Evolutionary conservation across 1,284 basidiomycete genomes (phyloP), one percentile per base, ranked within the genome.

Genomic region (Omphalotus olearius): DNA sequence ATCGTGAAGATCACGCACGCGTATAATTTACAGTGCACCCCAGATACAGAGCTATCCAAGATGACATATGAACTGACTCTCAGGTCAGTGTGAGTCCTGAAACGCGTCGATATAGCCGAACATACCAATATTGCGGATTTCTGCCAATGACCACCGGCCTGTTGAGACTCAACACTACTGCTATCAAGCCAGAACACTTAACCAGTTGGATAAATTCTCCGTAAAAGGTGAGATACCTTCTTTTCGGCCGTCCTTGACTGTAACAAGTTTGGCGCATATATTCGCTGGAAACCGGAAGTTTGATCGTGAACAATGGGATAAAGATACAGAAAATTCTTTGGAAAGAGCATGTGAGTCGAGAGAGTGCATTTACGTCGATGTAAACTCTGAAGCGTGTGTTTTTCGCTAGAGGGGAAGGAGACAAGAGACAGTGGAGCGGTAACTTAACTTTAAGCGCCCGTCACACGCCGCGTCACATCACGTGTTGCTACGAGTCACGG

Each of bases 11-110:
- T 51, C 60, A 67, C 71, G 57, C 56, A 85, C 86, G 83, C 88
- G 74, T 88, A 85, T 73, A 91, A 64, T 63, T 85, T 87, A 74
- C 86, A 91, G 61, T 91, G 87, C 16, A 86, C 57, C 41, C 74
- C 54, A 14, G 60, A 62, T 16, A 62, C 60, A 39, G 50, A 55
- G 38, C 36, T 47, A 36, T 53, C 73, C 17, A 66, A 59, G 20
- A 76, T 60, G 20, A 74, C 62, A 56, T 77, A 78, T 37, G 73
- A 69, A 53, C 75, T 78, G 47, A 6, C 37, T 43, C 18, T 11
- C 55, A 57, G 44, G 50, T 50, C 25, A 33, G 42, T 9, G 39
- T 14, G 6, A n/a, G 26, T 25, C 11, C 30, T 23, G 17, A 25
- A 28, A 20, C 28, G n/a, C 13, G 20, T 9, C 40, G 14, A 44